Base-by-base conservation (phyloP, 768 basidiomycete genomes). In the Boletus reticuloceps region DNA sequence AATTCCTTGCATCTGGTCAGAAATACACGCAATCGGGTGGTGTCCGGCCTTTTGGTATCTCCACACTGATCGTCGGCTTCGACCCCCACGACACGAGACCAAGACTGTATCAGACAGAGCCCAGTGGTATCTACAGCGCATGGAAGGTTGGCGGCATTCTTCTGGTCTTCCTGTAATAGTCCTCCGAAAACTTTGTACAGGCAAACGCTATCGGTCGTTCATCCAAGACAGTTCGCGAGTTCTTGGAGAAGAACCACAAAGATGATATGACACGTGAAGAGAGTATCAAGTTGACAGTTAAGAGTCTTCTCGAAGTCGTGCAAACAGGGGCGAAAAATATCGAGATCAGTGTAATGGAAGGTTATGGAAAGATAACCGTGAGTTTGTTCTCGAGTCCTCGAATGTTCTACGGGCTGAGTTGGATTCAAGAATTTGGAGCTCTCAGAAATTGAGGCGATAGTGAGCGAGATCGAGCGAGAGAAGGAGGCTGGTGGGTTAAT, bases 291-390 rank as follows among this genome's bases (percentile, higher is more conserved):
- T 76, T 99, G 46, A 94, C 97, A 0, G 84, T 99, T 58, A 98
- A 98, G 78, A 90, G 89, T 69, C 77, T 99, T 64, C 78, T 99
- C 22, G 97, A 99, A 72, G 95, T 99, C 37, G 97, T 99, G 9
- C 97, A 98, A 75, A 98, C 97, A 2, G 97, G 97, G n/a, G 97
- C 97, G 6, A 98, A 98, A 79, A 99, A 99, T 73, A 98, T 99
- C 59, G 97, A 99, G 72, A 93, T 99, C 64, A 94, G 90, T 58
- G 91, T 98, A 43, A 95, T 98, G 92, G 94, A 97, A 68, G 83
- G 87, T 57, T 98, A 93, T 69, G 91, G 92, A 56, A 90, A 94
- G 75, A 84, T 96, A 51, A 91, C 92, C 43, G 95, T 97, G 60
- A 59, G 82, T 66, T 20, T 14, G 41, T 50, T 36, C 40, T 44